Evolutionary conservation across 2,329 filamentous ascomycete species (phyloP).

Genomic region (Apiospora marii): DNA sequence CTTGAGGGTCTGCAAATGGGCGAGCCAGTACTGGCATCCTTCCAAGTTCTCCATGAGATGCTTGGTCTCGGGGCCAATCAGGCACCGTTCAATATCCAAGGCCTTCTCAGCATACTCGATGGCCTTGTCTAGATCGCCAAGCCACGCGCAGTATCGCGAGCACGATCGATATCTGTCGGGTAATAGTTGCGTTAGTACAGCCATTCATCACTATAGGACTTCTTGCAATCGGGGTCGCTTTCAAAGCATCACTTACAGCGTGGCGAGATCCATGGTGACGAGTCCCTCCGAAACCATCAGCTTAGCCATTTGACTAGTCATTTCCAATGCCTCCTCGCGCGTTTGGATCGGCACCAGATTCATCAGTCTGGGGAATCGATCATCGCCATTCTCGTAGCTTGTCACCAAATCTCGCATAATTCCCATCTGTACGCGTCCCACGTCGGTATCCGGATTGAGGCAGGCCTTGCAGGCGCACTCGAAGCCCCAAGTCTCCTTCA

Average conservation of each 20-base stretch:
- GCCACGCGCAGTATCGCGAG: not conserved
- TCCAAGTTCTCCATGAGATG: not conserved
- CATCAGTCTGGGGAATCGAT: not conserved
- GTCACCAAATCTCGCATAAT: not conserved
- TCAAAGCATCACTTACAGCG: not conserved
- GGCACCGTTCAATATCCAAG: not conserved
- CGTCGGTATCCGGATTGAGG: not conserved
- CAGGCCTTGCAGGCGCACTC: not conserved
- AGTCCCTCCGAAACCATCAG: not conserved
- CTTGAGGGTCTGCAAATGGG: not conserved
- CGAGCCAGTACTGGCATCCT: not conserved
- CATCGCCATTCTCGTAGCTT: not conserved
- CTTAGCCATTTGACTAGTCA: not conserved
- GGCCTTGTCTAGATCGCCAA: not conserved
- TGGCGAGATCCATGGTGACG: not conserved
- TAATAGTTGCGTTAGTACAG: not conserved
- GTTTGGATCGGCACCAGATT: not conserved
- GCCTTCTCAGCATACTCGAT: slow-evolving; percentile 1
- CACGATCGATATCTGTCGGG: not conserved
- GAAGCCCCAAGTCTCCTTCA: slow-evolving; percentile 4
- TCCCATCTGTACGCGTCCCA: not conserved
- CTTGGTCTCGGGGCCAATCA: slow-evolving; percentile 15
- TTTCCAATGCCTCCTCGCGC: not conserved
- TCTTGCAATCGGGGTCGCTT: not conserved
- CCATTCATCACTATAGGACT: too few species aligned